A percentile compares a stretch with the other conserved stretches of the same genome.
Conservation (phyloP, 2,329 filamentous ascomycete genomes). For the Parastagonospora nodorum region DNA sequence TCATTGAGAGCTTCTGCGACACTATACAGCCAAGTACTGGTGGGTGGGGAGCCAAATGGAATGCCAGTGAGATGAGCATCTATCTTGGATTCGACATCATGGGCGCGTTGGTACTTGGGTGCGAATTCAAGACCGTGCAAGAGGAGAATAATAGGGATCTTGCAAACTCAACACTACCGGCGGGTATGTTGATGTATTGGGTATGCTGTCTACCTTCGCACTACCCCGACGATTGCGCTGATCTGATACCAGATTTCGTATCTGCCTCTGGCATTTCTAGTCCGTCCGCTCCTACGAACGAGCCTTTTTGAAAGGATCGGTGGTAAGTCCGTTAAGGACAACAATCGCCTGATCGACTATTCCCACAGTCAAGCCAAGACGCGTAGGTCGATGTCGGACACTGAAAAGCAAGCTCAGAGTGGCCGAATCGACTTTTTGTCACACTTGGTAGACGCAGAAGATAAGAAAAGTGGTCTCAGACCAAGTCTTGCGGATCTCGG, state of each 20-base stretch:
- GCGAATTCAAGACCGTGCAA: constrained; percentile 43
- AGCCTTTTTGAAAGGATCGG: constrained; percentile 24
- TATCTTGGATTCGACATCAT: constrained; percentile 56
- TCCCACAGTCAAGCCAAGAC: constrained; percentile 16
- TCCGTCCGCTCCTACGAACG: constrained; percentile 24
- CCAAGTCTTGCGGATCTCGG: constrained; percentile 48
- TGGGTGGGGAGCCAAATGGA: constrained; percentile 45
- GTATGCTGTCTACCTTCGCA: constrained; percentile 6
- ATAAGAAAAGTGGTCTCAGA: constrained; percentile 47
- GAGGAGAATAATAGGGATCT: constrained; percentile 34
- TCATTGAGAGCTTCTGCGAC: constrained; percentile 44
- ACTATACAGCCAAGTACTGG: constrained; percentile 15
- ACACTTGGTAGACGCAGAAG: constrained; percentile 46
- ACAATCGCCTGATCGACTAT: constrained; percentile 31
- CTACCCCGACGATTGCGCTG: neutral
- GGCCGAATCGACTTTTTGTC: constrained; percentile 48
- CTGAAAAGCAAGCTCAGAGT: constrained; percentile 13
- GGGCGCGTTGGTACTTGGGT: constrained; percentile 48
- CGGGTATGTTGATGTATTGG: constrained; percentile 29
- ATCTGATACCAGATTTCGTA: constrained; percentile 14
- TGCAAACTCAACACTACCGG: constrained; percentile 25
- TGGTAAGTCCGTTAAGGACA: constrained; percentile 26
- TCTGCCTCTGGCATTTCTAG: constrained; percentile 19
- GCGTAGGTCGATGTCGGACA: neutral
- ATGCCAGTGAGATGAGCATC: constrained; percentile 46